These are phyloP conservation scores for Jamesozyma lodderae DNA, from an alignment of 805 yeast genomes.

Conservation along the genomic window DNA sequence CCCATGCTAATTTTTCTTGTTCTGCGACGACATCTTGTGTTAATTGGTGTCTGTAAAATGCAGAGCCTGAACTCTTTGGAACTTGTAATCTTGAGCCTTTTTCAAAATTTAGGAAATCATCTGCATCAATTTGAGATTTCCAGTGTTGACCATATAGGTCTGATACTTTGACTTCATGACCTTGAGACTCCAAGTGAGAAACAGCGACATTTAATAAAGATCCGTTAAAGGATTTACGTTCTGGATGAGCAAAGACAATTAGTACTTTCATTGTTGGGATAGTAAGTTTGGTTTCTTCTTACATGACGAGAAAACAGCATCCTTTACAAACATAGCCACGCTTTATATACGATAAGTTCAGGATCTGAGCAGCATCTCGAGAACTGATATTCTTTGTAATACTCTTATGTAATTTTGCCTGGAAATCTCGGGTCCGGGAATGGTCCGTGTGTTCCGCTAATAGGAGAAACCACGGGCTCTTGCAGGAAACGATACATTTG, in stretches of 20 bases:
- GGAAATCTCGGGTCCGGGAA: too few species aligned
- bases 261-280: slow-evolving; percentile 22
- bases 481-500: too few species aligned
- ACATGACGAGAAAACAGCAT: too few species aligned
- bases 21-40: slow-evolving; percentile 25
- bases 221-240: slow-evolving; percentile 19
- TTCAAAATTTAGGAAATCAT: slow-evolving; percentile 15
- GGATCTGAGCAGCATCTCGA: too few species aligned
- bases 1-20: slow-evolving; percentile 26
- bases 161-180: slow-evolving; percentile 23
- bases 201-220: slow-evolving; percentile 14
- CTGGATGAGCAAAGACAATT: slow-evolving; percentile 27
- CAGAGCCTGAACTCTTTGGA: slow-evolving; percentile 14
- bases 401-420: too few species aligned
- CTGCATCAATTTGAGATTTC: slow-evolving; percentile 15
- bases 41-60: slow-evolving; percentile 8
- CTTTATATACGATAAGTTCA: too few species aligned
- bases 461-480: too few species aligned
- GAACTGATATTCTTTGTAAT: too few species aligned
- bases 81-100: slow-evolving; percentile 12
- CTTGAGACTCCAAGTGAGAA: slow-evolving; percentile 14
- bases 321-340: too few species aligned
- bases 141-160: slow-evolving; percentile 21
- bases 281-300: too few species aligned
- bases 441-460: too few species aligned